These are phyloP conservation scores for Lachnellula cervina DNA, from an alignment of 2,329 filamentous ascomycete species.

Conservation along the genomic window DNA sequence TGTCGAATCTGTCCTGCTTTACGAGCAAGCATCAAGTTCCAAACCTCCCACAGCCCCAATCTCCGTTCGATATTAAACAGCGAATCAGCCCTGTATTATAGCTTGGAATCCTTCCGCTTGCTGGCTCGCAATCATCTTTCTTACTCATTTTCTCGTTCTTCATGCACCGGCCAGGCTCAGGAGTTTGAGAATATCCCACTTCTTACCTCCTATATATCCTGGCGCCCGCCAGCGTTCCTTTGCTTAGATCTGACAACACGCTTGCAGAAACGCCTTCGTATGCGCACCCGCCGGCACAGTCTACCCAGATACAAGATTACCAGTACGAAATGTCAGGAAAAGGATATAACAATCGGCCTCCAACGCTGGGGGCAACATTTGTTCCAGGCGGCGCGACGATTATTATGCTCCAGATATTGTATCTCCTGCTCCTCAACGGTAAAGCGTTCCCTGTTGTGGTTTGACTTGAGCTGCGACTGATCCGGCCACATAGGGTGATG, in stretches of 20 bases:
- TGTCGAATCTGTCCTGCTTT: neutral
- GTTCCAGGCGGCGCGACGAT: constrained; percentile 63
- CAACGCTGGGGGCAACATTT: constrained; percentile 56
- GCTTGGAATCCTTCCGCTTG: neutral
- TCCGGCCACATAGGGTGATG: constrained; percentile 67
- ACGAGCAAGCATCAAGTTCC: neutral
- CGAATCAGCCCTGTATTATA: neutral
- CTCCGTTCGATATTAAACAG: neutral
- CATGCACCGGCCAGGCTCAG: neutral
- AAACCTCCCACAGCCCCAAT: neutral
- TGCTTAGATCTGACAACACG: neutral
- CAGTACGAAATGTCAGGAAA: constrained; percentile 9
- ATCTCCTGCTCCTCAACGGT: constrained; percentile 67
- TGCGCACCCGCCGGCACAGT: neutral
- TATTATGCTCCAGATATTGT: constrained; percentile 65
- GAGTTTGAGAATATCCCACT: neutral
- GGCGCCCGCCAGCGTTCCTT: neutral
- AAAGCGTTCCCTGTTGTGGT: constrained; percentile 24
- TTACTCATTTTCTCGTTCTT: neutral
- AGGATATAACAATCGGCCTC: constrained; percentile 13
- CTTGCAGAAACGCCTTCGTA: neutral
- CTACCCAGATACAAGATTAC: neutral
- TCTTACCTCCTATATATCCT: neutral
- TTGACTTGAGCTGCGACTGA: constrained; percentile 3
- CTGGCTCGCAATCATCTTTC: neutral